phyloP scores from a whole-genome alignment of 2,329 filamentous ascomycete genomes.

The Exophiala mesophila region DNA sequence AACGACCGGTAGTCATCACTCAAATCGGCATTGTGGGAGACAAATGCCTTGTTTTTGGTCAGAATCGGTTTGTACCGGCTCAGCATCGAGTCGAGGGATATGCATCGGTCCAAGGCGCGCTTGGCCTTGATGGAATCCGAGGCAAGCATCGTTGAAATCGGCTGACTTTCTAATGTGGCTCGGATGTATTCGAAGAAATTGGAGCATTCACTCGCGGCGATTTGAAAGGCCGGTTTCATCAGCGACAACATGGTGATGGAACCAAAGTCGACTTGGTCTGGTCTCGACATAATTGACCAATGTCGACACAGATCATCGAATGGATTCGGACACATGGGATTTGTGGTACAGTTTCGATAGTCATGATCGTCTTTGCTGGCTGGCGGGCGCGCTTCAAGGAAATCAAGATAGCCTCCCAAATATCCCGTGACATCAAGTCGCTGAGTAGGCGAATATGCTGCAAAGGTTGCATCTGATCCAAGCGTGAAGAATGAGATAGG shows the following conservation, averaged over 20 bases:
- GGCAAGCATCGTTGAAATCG: constrained; percentile 14
- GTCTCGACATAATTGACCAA: constrained; percentile 19
- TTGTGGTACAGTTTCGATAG: constrained; percentile 17
- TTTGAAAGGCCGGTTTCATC: constrained; percentile 23
- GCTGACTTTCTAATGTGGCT: constrained; percentile 15
- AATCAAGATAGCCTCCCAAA: constrained; percentile 24
- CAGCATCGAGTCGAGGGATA: constrained; percentile 21
- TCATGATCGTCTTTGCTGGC: constrained; percentile 16
- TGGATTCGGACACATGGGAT: constrained; percentile 17
- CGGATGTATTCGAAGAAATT: constrained; percentile 23
- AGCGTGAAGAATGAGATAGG: constrained; percentile 20
- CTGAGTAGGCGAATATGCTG: constrained; percentile 14
- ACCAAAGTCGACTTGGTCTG: constrained; percentile 12
- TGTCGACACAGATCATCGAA: constrained; percentile 24
- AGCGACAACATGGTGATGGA: constrained; percentile 16
- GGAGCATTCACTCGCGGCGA: constrained; percentile 21
- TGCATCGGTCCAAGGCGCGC: constrained; percentile 16
- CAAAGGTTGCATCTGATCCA: constrained; percentile 15
- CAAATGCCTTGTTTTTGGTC: constrained; percentile 18
- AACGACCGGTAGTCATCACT: constrained; percentile 20
- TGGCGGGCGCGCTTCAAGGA: constrained; percentile 16
- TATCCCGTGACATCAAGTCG: constrained; percentile 18
- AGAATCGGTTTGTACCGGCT: constrained; percentile 22
- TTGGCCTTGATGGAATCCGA: constrained; percentile 14
- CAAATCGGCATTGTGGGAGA: constrained; percentile 13